Evolutionary conservation across 148 eudicot genomes (phyloP).

Genomic region (Spergularia bocconei): DNA sequence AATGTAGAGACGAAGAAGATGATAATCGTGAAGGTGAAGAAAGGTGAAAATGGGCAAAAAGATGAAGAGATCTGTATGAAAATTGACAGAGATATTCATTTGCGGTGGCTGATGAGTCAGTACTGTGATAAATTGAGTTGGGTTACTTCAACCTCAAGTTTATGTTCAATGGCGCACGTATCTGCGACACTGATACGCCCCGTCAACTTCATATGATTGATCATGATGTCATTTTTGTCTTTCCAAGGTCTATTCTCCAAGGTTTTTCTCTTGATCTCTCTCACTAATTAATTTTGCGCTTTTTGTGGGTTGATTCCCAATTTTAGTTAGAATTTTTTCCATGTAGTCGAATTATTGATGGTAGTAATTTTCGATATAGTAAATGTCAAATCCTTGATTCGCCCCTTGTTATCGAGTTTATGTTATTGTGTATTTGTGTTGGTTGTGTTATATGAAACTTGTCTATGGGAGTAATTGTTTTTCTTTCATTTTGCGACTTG

Average conservation of each 20-base stretch:
- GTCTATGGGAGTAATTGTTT: too few relatives aligned
- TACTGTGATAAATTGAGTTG: not conserved
- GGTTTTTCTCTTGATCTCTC: not conserved
- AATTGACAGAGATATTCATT: not conserved
- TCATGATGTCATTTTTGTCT: constrained; percentile 9
- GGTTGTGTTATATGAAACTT: too few relatives aligned
- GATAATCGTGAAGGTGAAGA: not conserved
- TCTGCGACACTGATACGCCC: not conserved
- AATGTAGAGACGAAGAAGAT: too few relatives aligned
- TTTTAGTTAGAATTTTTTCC: too few relatives aligned
- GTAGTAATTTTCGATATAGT: too few relatives aligned
- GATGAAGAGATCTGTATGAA: not conserved
- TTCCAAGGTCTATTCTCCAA: not conserved
- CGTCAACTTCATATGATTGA: constrained; percentile 3
- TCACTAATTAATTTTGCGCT: too few relatives aligned
- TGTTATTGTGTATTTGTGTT: too few relatives aligned
- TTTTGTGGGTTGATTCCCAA: too few relatives aligned
- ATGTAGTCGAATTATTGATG: too few relatives aligned
- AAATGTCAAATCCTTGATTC: too few relatives aligned
- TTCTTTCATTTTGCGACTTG: too few relatives aligned
- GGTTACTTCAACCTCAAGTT: not conserved
- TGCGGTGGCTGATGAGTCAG: constrained; percentile 6
- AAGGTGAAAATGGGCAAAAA: not conserved
- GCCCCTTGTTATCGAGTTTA: too few relatives aligned
- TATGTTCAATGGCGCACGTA: constrained; percentile 10